These are phyloP conservation scores for Neurospora sp. DNA, from an alignment of 495 filamentous ascomycete species.

Conservation along the genomic window DNA sequence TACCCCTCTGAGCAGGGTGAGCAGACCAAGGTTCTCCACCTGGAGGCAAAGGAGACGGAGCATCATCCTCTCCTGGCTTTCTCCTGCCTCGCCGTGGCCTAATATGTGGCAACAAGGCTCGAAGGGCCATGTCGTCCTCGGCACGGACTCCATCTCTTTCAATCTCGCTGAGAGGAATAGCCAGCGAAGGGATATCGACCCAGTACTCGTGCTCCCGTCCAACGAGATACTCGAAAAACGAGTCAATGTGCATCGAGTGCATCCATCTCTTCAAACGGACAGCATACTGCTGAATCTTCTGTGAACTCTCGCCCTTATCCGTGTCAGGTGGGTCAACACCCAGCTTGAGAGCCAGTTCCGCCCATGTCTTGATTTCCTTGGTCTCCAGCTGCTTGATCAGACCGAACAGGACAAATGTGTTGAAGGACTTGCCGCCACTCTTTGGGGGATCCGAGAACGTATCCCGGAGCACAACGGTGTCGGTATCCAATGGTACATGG, in stretches of 20 bases:
- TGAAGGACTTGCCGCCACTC: slow-evolving; percentile 89
- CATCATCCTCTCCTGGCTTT: slow-evolving; percentile 62
- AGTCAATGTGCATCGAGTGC: slow-evolving; percentile 95
- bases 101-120: slow-evolving; percentile 81
- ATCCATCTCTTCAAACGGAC: slow-evolving; percentile 97
- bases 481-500: slow-evolving; percentile 56
- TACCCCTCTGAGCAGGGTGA: slow-evolving; percentile 31
- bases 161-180: slow-evolving; percentile 46
- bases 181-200: slow-evolving; percentile 63
- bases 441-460: slow-evolving; percentile 78
- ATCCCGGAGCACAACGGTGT: slow-evolving; percentile 63
- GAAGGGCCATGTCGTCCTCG: slow-evolving; percentile 86
- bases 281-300: slow-evolving; percentile 97
- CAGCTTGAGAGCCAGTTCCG: slow-evolving; percentile 75
- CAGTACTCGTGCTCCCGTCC: slow-evolving; percentile 75
- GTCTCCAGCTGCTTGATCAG: slow-evolving; percentile 72
- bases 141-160: slow-evolving; percentile 77
- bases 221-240: slow-evolving; percentile 88
- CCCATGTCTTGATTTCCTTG: slow-evolving; percentile 96
- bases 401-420: slow-evolving; percentile 68
- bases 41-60: slow-evolving; percentile 48
- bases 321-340: slow-evolving; percentile 81
- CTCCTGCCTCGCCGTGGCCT: slow-evolving; percentile 82
- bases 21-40: slow-evolving; percentile 39
- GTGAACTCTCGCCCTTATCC: slow-evolving; percentile 82